Evolutionary conservation across 2,329 filamentous ascomycete species (phyloP).

Genomic region (Apiospora arundinis): DNA sequence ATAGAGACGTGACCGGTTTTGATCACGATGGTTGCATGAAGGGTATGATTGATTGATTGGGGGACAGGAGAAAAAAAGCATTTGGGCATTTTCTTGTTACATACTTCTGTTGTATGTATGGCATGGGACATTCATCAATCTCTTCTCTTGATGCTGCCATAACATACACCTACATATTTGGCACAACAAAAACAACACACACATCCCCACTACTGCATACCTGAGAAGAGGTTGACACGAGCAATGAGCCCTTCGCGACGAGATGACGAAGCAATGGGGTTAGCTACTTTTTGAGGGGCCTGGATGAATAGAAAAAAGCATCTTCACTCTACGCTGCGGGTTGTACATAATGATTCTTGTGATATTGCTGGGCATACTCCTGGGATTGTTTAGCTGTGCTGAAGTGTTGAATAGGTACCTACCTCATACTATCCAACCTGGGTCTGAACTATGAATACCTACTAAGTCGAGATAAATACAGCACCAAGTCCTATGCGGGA

Average conservation of each 20-base stretch:
- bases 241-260: background rate
- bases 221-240: background rate
- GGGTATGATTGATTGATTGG: background rate
- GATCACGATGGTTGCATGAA: slow-evolving; percentile 17
- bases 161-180: background rate
- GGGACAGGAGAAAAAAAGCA: slow-evolving; percentile 1
- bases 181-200: background rate
- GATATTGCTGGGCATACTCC: background rate
- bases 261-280: background rate
- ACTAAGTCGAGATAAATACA: too few relatives aligned
- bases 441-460: too few relatives aligned
- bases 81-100: slow-evolving; percentile 5
- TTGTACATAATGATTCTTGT: background rate
- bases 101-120: background rate
- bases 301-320: slow-evolving; percentile 11
- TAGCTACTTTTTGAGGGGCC: background rate
- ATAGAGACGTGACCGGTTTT: slow-evolving; percentile 15
- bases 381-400: background rate
- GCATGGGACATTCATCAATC: too few relatives aligned
- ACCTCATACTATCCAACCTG: too few relatives aligned
- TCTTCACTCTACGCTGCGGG: slow-evolving; percentile 1
- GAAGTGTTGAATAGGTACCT: background rate
- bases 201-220: background rate
- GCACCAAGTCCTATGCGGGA: too few relatives aligned
- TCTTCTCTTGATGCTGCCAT: slow-evolving; percentile 3